Evolutionary conservation across 1,139 yeast genomes (phyloP), one percentile per base, ranked within the genome.

Genomic region (Saccharomyces hybrid): DNA sequence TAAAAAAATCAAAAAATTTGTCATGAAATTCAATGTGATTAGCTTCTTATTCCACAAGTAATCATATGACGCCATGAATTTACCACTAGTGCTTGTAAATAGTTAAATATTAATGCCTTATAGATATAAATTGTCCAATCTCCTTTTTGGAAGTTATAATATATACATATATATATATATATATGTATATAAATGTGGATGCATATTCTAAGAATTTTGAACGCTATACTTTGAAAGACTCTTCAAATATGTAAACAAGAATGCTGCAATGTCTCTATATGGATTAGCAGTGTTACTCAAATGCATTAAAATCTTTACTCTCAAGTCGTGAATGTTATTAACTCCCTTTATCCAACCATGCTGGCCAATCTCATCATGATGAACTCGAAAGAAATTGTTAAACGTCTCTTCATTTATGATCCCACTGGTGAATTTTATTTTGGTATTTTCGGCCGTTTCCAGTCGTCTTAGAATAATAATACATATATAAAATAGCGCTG

Each of bases 401-500:
- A 56, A 54, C 25, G 53, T 54, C 27, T 51, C 57, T 5, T 55
- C 57, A 27, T 38, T 55, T 8, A 56, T 42, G 4, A 55, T 52
- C 5, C 41, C 49, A 6, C 32, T 34, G 26, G 47, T 53, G n/a
- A 50, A 49, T 11, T 26, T 34, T 13, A 41, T 49, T 20, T 13
- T 38, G 7, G 55, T 46, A 8, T 51, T 41, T 6, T 51, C 20
- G 27, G 46, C 51, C 9, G 32, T 27, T 55, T 63, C 65, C 4
- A 62, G 13, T 13, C 51, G 32, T 23, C 49, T 47, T 27, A 63
- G 29, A 23, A 55, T 48, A 6, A 34, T 41, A 9, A 46, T 38
- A 9, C 79, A 71, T 2, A 77, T 62, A 26, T 73, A 76, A 1
- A 81, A 71, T 68, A 82, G 79, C 1, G 82, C 73, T 0, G 89